Evolutionary conservation across 2,329 filamentous ascomycete species (phyloP).

Genomic region (Fusarium euwallaceae): DNA sequence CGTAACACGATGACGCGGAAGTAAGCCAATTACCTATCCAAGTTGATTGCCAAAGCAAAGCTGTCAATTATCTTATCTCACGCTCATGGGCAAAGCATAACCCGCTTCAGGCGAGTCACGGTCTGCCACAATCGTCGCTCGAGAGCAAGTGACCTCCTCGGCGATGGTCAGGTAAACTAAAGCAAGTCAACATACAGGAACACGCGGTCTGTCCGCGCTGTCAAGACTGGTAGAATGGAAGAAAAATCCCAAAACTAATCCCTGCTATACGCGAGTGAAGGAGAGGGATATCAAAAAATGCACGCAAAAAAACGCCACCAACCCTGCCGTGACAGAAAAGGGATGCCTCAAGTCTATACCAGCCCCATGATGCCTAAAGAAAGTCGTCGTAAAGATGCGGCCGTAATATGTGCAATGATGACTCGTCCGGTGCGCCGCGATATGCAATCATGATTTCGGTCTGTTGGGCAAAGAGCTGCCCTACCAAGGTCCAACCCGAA

Average conservation of each 20-base stretch:
- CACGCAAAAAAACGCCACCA: conserved; percentile 51
- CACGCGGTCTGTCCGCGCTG: conserved; percentile 32
- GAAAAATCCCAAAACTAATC: conserved; percentile 35
- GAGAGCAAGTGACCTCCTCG: background rate
- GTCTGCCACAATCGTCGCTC: background rate
- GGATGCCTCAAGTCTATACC: conserved; percentile 54
- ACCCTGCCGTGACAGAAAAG: conserved; percentile 46
- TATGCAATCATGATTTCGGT: conserved; percentile 43
- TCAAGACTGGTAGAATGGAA: conserved; percentile 16
- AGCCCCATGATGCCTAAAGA: conserved; percentile 51
- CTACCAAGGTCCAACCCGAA: conserved; percentile 74
- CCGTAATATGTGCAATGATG: conserved; percentile 51
- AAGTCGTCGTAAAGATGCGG: conserved; percentile 49
- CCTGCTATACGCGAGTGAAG: conserved; percentile 36
- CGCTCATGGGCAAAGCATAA: background rate
- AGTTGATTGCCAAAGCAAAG: background rate
- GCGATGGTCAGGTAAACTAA: conserved; percentile 18
- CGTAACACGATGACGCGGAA: conserved; percentile 3
- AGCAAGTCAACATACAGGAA: conserved; percentile 45
- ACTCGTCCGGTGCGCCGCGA: conserved; percentile 41
- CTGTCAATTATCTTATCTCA: background rate
- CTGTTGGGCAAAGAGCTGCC: conserved; percentile 2
- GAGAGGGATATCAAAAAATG: conserved; percentile 50
- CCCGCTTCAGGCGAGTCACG: background rate
- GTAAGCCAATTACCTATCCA: background rate